Conservation (phyloP, 2,329 filamentous ascomycete genomes). For the Fonsecaea nubica region DNA sequence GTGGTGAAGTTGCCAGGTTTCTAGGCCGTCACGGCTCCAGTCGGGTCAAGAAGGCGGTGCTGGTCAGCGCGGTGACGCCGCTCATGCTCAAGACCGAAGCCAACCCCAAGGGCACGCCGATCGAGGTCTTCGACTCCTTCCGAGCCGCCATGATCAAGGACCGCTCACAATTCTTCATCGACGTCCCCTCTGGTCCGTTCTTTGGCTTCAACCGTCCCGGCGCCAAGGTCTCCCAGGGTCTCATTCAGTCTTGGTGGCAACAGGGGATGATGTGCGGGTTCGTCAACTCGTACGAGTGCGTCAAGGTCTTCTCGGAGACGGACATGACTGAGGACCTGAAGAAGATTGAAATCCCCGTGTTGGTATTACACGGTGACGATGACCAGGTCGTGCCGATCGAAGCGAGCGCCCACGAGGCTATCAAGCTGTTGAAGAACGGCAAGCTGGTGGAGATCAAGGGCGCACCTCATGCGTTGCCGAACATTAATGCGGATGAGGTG, state of each 20-base stretch:
- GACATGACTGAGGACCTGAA: slow-evolving; percentile 52
- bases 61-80: slow-evolving; percentile 49
- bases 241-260: slow-evolving; percentile 50
- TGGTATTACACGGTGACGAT: slow-evolving; percentile 50
- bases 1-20: slow-evolving; percentile 51
- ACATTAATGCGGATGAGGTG: slow-evolving; percentile 15
- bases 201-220: slow-evolving; percentile 47
- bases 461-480: slow-evolving; percentile 16
- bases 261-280: slow-evolving; percentile 51
- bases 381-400: slow-evolving; percentile 46
- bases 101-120: slow-evolving; percentile 47
- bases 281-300: slow-evolving; percentile 50
- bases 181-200: slow-evolving; percentile 47
- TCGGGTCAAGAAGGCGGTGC: slow-evolving; percentile 50
- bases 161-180: slow-evolving; percentile 48
- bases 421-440: slow-evolving; percentile 17
- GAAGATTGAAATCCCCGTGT: slow-evolving; percentile 49
- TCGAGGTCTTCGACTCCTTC: slow-evolving; percentile 50
- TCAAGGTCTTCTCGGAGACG: slow-evolving; percentile 52
- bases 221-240: slow-evolving; percentile 45
- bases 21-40: slow-evolving; percentile 47
- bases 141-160: slow-evolving; percentile 47
- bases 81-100: slow-evolving; percentile 45
- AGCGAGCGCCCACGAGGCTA: slow-evolving; percentile 8
- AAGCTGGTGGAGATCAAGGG: slow-evolving; percentile 11